Base-by-base conservation (phyloP, 805 yeast species). In the Metschnikowia koreensis region DNA sequence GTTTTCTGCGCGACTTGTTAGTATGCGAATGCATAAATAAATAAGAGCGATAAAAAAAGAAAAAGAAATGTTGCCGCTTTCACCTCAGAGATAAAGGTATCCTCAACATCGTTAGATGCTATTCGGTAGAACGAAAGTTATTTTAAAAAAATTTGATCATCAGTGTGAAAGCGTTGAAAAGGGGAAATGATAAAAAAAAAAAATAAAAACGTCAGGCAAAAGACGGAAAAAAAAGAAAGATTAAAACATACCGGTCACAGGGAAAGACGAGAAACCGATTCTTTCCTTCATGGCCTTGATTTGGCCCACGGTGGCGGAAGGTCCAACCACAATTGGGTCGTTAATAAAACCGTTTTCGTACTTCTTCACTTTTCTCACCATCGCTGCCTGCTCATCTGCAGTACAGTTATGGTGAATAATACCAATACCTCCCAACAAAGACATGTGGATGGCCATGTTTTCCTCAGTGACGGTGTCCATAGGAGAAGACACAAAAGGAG, bases 111-210 rank as follows among this genome's bases (percentile, higher is more conserved):
- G 96, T 87, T 85, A 84, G 94, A 88, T 87, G 96, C 66, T 70
- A 74, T 68, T 86, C 97, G 96, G 98, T 86, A 93, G 99, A 93
- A 93, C 98, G 99, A 93, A 93, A 93, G 98, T 93, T 91, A 89
- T 79, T 70, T 22, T 68, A 70, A 16, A 63, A 60, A 56, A 62
- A 47, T 65, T 67, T 66, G 66, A 79, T 84, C 87, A 83, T 84
- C 89, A 83, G 36, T 34, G 50, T 38, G 51, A 52, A 43, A 15
- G 28, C 41, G 44, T 12, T 53, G 40, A 22, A 22, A 9, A 31
- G 1, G 26, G 22, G 13, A 28, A 26, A 13, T 6, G 22, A 46
- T 8, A 29, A 11, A 38, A 15, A 3, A 16, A 16, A 16, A 13
- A 42, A 42, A 48, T 53, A 56, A 46, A 42, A 36, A 34, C 22